Evolutionary conservation across 495 filamentous ascomycete genomes (phyloP).

Genomic region (Rostrohypoxylon terebratum): DNA sequence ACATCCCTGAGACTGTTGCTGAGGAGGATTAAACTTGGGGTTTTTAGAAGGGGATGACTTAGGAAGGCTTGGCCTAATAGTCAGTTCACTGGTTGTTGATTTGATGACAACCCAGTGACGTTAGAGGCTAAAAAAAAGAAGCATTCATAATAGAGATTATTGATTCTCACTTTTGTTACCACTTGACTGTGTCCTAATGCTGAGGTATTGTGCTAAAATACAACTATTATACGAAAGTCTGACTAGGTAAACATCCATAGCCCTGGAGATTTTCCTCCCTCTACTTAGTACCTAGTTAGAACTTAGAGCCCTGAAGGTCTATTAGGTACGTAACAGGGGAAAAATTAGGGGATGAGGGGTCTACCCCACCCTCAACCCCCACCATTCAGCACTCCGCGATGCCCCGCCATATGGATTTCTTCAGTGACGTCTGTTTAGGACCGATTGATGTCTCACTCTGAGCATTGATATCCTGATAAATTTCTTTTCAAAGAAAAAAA

Average conservation of each 20-base stretch:
- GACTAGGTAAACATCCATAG: no score
- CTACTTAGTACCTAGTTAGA: no score
- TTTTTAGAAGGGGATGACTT: neutral
- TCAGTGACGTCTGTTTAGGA: constrained; percentile 44
- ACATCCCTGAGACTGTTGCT: constrained; percentile 45
- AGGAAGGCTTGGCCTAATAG: constrained; percentile 2
- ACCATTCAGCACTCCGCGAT: constrained; percentile 23
- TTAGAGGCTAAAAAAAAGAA: neutral
- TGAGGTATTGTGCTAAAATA: neutral
- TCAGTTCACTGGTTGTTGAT: neutral
- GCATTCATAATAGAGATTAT: constrained; percentile 6
- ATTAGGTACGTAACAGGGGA: neutral
- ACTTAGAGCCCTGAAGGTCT: no score
- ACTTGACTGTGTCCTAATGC: neutral
- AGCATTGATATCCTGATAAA: neutral
- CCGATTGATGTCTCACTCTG: constrained; percentile 2
- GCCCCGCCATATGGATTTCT: constrained; percentile 45
- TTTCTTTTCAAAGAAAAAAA: no score
- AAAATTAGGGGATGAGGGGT: constrained; percentile 18
- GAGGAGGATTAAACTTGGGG: constrained; percentile 48
- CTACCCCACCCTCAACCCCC: constrained; percentile 33
- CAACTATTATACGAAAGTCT: neutral
- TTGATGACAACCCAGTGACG: neutral
- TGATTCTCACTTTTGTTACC: neutral
- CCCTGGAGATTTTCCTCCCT: no score